Evolutionary conservation across 2,329 filamentous ascomycete genomes (phyloP).

Genomic region (Fusarium citri): DNA sequence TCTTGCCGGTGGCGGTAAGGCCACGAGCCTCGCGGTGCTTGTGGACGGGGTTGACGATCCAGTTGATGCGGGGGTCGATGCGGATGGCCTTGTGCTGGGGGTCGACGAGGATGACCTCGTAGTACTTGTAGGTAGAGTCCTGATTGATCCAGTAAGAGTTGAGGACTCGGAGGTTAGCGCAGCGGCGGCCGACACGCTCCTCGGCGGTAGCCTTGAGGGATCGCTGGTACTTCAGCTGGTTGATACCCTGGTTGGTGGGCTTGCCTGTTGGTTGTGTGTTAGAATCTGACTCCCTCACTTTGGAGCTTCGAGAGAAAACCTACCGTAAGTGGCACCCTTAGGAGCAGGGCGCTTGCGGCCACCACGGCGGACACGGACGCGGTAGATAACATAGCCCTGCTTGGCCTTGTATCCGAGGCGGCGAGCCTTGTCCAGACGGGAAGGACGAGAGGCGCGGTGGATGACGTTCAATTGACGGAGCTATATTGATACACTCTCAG

Average conservation of each 20-base stretch:
- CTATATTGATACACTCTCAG: slow-evolving; percentile 99
- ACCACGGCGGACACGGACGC: slow-evolving; percentile 96
- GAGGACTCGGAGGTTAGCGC: slow-evolving; percentile 98
- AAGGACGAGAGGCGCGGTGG: slow-evolving; percentile 98
- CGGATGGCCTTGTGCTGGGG: slow-evolving; percentile 99
- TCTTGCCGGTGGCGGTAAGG: slow-evolving; percentile 99
- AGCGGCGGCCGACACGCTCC: slow-evolving; percentile 99
- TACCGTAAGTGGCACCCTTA: slow-evolving; percentile 99
- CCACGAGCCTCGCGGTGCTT: slow-evolving; percentile 99
- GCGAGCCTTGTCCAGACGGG: slow-evolving; percentile 99
- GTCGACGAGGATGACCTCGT: slow-evolving; percentile 99
- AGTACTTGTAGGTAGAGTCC: slow-evolving; percentile 99
- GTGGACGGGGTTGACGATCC: slow-evolving; percentile 99
- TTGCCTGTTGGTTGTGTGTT: slow-evolving; percentile 75
- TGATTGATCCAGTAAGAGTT: slow-evolving; percentile 99
- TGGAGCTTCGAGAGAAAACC: slow-evolving; percentile 51
- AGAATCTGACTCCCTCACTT: slow-evolving; percentile 19
- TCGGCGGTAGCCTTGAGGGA: slow-evolving; percentile 97
- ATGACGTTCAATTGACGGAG: slow-evolving; percentile 99
- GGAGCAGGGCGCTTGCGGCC: slow-evolving; percentile 96
- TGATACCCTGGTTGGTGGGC: slow-evolving; percentile 99
- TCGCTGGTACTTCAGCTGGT: slow-evolving; percentile 99
- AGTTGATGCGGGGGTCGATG: slow-evolving; percentile 99
- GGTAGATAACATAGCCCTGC: slow-evolving; percentile 99
- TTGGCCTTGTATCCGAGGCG: slow-evolving; percentile 99